A percentile compares a stretch with the other conserved stretches of the same genome.
Evolutionary conservation across 129 eudicot species (phyloP).

Genomic region (Sambucus nigra): DNA sequence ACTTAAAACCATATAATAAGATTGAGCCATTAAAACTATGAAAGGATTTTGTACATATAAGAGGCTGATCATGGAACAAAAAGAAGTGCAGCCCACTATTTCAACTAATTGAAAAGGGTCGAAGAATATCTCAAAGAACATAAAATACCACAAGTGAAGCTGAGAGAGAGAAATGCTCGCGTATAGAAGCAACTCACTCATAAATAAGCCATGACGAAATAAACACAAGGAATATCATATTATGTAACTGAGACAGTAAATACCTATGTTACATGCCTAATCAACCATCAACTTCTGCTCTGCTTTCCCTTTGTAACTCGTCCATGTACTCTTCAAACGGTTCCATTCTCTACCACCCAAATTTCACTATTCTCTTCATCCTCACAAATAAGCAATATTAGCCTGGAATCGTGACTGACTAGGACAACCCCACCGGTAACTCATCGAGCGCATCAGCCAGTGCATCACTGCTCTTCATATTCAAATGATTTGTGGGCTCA

Average conservation of each 20-base stretch:
- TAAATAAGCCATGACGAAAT: background rate
- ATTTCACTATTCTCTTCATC: conserved; percentile 66
- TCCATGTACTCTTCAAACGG: conserved; percentile 83
- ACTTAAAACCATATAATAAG: too few relatives aligned
- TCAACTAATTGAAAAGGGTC: too few relatives aligned
- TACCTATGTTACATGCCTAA: conserved; percentile 11
- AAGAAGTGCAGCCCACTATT: too few relatives aligned
- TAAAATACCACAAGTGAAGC: too few relatives aligned
- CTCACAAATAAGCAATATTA: conserved; percentile 69
- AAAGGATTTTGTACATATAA: too few relatives aligned
- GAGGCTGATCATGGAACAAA: too few relatives aligned
- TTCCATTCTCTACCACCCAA: conserved; percentile 81
- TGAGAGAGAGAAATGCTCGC: background rate
- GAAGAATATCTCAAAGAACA: too few relatives aligned
- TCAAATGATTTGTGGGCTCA: conserved; percentile 92
- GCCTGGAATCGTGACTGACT: conserved; percentile 72
- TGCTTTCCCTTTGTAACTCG: conserved; percentile 53
- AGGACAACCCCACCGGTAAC: conserved; percentile 67
- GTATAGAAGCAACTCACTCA: background rate
- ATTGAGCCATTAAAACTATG: too few relatives aligned
- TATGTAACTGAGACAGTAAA: conserved; percentile 3
- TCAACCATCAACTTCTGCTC: conserved; percentile 70
- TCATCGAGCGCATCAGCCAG: conserved; percentile 80
- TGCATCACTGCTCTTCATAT: conserved; percentile 85
- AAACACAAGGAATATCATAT: background rate